Evolutionary conservation across 2,329 filamentous ascomycete species (phyloP), one percentile per base, ranked within the genome.

Genomic region (Esteya vermicola): DNA sequence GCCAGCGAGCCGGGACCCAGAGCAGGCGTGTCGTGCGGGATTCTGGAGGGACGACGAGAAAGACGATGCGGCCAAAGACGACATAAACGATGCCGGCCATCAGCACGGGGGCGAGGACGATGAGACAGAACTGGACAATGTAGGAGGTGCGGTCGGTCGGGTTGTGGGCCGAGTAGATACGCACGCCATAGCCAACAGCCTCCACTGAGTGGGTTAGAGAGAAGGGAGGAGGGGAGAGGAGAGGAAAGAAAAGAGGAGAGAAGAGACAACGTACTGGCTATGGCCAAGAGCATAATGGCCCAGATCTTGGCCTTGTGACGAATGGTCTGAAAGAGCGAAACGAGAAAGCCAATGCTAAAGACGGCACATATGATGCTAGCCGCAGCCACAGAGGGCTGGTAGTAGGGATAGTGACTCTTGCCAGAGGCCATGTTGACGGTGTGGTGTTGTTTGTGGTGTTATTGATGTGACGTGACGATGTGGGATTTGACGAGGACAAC

Each of bases 21-120:
- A 60, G 55, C 8, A 61, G 48, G 36, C 47, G 50, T 4, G 53
- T 45, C 0, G 57, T 61, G 22, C 56, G 51, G 25, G 48, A 40
- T 25, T 55, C 48, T 4, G 48, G 40, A 0, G 58, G 59, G 3
- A 63, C 54, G n/a, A 60, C 50, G 23, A 56, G 52, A 41, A 59
- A 60, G 16, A 61, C 50, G 37, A 62, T 58, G 21, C 59, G 57
- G 26, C 58, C 54, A 43, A 62, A 62, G 20, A 57, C 46, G 37
- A 62, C 52, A 39, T 63, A 63, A 41, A 59, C 54, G 33, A 53
- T 55, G 4, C 56, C 59, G 19, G 59, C 58, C 56, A 62, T 61
- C 20, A 62, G 48, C 4, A 61, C 54, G 1, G 59, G 59, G 0
- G 59, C 54, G 20, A 62, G 51, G 27, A 62, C 54, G 16, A 60